Base-by-base conservation (phyloP, 2,329 filamentous ascomycete species). In the Chaetomium olivaceum region DNA sequence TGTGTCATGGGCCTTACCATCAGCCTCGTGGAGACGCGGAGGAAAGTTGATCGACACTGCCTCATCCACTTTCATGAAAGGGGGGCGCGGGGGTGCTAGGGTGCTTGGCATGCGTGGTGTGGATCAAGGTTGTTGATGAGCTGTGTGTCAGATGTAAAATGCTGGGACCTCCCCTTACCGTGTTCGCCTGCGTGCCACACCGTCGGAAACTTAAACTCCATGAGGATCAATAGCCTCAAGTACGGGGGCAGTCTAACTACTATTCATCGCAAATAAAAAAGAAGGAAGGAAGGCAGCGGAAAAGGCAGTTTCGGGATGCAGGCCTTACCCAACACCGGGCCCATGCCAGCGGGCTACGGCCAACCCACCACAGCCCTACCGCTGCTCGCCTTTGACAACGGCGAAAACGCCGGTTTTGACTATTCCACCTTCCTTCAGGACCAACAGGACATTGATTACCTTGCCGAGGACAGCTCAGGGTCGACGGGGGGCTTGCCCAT, bases 351-450 rank as follows among this genome's bases (percentile, higher is more conserved):
- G 60, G 62, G 50, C 58, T 65, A 63, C 39, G 52, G n/a, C 48
- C 48, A 56, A 4, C 36, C 54, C n/a, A 14, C 46, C 9, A 39
- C 57, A 21, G 21, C 48, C 8, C 46, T 67, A 4, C 64, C 69
- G 12, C 46, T 77, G 39, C 70, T 80, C 29, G 65, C 72, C 31
- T 74, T 76, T 4, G 62, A 66, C 59, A 65, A 71, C 7, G 73
- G 74, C 5, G 71, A 74, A n/a, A 50, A 71, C 5, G 71, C 55
- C 33, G 72, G 78, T 16, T 80, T 80, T 55, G 79, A 80, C 71
- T 80, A 80, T 54, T 72, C 71, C 9, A 73, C 74, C 54, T 80
- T 80, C 61, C 73, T 81, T 27, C 74, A 77, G 39, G 71, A 73
- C 25, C 59, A 68, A 19, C 69, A 72, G 31, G 57, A 70, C 57